phyloP scores from a whole-genome alignment of 305 asterid genomes.

The Fraxinus velutina region DNA sequence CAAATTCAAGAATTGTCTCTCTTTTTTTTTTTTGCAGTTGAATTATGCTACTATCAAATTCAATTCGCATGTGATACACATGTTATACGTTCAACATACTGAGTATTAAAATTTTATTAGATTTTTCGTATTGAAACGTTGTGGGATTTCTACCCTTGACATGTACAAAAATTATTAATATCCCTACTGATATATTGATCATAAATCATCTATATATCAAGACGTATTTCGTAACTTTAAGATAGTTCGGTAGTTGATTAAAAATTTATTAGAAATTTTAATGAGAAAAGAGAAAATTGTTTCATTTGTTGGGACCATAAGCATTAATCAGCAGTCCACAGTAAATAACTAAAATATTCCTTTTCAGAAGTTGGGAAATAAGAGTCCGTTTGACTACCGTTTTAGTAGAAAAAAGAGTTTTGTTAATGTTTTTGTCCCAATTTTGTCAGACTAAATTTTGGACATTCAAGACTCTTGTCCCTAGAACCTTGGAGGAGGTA shows the following conservation, averaged over 20 bases:
- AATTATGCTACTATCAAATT: neutral
- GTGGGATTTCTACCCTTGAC: neutral
- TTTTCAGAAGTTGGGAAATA: neutral
- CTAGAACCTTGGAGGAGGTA: too few species aligned
- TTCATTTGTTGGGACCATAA: constrained; percentile 24
- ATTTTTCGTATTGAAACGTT: neutral
- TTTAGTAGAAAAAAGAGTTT: too few species aligned
- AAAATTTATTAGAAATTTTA: constrained; percentile 10
- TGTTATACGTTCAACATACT: neutral
- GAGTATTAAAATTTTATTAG: neutral
- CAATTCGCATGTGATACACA: neutral
- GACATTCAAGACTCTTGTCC: too few species aligned
- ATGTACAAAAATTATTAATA: neutral
- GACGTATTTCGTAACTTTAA: neutral
- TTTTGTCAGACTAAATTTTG: too few species aligned
- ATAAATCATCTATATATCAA: neutral
- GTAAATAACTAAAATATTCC: neutral
- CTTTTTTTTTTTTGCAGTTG: neutral
- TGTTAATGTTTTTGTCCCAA: too few species aligned
- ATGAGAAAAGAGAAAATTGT: neutral
- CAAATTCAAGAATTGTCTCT: neutral
- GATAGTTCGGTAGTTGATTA: constrained; percentile 24
- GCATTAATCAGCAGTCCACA: neutral
- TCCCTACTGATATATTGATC: neutral
- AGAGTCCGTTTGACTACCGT: neutral